These are phyloP conservation scores for Rhizopus microsporus DNA, from an alignment of 371 early-diverging fungal genomes.

Conservation along the genomic window DNA sequence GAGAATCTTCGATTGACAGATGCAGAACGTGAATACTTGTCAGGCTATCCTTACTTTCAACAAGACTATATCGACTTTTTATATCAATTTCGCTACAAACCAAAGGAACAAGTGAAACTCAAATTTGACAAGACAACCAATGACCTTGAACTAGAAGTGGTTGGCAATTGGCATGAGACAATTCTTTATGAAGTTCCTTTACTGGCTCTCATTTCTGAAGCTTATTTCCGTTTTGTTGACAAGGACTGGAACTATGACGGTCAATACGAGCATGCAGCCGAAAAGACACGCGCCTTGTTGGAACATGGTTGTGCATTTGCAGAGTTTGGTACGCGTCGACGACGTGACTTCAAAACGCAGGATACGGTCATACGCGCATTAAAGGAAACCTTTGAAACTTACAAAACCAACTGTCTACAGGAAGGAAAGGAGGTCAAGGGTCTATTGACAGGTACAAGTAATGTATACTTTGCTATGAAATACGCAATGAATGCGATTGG, in stretches of 20 bases:
- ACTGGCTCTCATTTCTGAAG: constrained; percentile 70
- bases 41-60: constrained; percentile 52
- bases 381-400: constrained; percentile 21
- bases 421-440: constrained; percentile 34
- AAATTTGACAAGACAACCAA: constrained; percentile 32
- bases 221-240: constrained; percentile 71
- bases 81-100: constrained; percentile 57
- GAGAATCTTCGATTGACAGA: constrained; percentile 40
- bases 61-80: constrained; percentile 63
- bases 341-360: constrained; percentile 72
- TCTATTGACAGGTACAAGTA: constrained; percentile 67
- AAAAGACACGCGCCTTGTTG: constrained; percentile 55
- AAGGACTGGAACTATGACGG: constrained; percentile 69
- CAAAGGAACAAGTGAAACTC: constrained; percentile 55
- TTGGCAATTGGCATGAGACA: constrained; percentile 70
- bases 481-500: constrained; percentile 66
- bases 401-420: constrained; percentile 20
- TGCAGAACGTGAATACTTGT: constrained; percentile 60
- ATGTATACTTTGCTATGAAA: constrained; percentile 71
- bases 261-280: constrained; percentile 55
- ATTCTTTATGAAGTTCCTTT: constrained; percentile 80
- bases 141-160: constrained; percentile 51
- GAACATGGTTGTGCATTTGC: constrained; percentile 68
- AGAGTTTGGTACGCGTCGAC: constrained; percentile 79
- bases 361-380: constrained; percentile 62